Evolutionary conservation across 805 yeast species (phyloP).

Genomic region (Starmerella apis): DNA sequence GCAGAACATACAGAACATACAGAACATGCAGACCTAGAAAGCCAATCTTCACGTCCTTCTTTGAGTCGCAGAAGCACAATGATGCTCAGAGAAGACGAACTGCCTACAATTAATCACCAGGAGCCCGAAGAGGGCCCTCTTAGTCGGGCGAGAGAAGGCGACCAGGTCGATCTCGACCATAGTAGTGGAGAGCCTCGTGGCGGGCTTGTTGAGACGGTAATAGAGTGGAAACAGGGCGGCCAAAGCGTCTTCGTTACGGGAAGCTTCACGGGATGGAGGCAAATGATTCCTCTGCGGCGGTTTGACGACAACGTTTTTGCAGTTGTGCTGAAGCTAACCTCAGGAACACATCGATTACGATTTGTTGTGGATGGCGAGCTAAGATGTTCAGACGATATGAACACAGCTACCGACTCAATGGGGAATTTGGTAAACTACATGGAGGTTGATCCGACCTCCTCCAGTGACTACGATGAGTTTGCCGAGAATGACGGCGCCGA

Average conservation of each 20-base stretch:
- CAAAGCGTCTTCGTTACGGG: conserved; percentile 91
- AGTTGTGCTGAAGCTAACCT: conserved; percentile 41
- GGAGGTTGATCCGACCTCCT: conserved; percentile 27
- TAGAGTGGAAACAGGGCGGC: conserved; percentile 89
- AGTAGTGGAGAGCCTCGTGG: conserved; percentile 15
- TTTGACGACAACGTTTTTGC: conserved; percentile 27
- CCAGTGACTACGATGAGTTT: conserved; percentile 11
- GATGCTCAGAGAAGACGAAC: conserved; percentile 24
- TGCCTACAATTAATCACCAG: conserved; percentile 2
- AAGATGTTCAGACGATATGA: conserved; percentile 73
- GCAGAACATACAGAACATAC: conserved; percentile 8
- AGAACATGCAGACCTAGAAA: conserved; percentile 9
- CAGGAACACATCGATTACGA: conserved; percentile 86
- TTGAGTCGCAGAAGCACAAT: conserved; percentile 23
- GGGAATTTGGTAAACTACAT: conserved; percentile 91
- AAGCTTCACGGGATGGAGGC: conserved; percentile 95
- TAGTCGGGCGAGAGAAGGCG: conserved; percentile 28
- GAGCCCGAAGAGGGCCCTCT: conserved; percentile 24
- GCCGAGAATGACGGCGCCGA: conserved; percentile 13
- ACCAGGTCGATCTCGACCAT: conserved; percentile 25
- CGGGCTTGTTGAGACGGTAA: conserved; percentile 25
- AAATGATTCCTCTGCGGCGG: conserved; percentile 81
- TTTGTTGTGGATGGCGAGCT: conserved; percentile 91
- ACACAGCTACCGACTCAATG: conserved; percentile 96
- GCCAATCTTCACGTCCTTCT: conserved; percentile 12